Base-by-base conservation (phyloP, 306 rosid species). In the Boehmeria nivea region DNA sequence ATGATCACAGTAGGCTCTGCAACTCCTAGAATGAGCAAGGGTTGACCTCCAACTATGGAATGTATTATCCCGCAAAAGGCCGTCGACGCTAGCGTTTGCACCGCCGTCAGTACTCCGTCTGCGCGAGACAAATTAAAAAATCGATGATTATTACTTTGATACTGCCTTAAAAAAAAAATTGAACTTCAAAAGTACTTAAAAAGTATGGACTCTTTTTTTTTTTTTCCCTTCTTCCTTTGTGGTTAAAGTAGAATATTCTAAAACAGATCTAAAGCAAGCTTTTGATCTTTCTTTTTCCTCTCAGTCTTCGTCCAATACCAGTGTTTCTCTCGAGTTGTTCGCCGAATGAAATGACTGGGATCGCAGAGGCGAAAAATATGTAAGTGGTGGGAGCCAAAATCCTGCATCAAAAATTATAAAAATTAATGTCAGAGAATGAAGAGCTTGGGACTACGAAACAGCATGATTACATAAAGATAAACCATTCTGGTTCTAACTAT, bases 1-100 rank as follows among this genome's bases (percentile, higher is more conserved):
- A 90, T 90, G 59, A 90, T 86, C 48, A 90, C 97, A 8, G 97
- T 90, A 38, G 97, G 97, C 68, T 90, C 97, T n/a, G 97, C 97
- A 66, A 90, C 97, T 53, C 97, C 97, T 44, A 90, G 70, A 64
- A 90, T 86, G 46, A 90, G 66, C 56, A 90, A 74, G 21, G 97
- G 95, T 72, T 90, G 97, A 72, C 97, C 97, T 46, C 97, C 97
- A 39, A 90, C 44, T 18, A 90, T 72, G 2, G 97, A 90, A 71
- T 90, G 97, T 56, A 90, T 83, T 34, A 86, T 72, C 36, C 97
- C 97, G 70, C 97, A 90, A 65, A 82, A 34, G 3, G 97, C 78
- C 44, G 97, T 90, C 25, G 97, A 84, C 28, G 61, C 97, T 57
- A 90, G 57, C 42, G 97, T 90, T 77, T 90, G 97, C 68, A 90